Evolutionary conservation across 805 yeast genomes (phyloP).

Genomic region (Hanseniaspora lindneri): DNA sequence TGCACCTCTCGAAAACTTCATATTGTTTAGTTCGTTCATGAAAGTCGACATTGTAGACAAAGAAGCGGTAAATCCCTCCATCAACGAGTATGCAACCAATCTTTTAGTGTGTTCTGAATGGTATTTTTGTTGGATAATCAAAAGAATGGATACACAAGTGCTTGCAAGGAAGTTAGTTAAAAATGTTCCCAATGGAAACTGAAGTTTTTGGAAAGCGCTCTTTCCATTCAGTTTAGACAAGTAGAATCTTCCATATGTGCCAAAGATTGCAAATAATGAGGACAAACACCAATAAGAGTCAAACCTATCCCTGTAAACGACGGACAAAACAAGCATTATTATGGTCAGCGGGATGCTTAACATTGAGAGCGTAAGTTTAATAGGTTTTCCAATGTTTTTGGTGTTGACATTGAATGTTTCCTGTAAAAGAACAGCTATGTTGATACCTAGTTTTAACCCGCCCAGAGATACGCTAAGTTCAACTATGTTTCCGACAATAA

Average conservation of each 20-base stretch:
- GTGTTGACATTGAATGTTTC: background rate
- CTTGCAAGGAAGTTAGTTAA: conserved; percentile 12
- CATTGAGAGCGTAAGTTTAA: background rate
- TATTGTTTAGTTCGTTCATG: conserved; percentile 46
- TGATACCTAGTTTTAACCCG: conserved; percentile 50
- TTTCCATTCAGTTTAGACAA: conserved; percentile 41
- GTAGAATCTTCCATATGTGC: conserved; percentile 47
- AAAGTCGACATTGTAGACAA: conserved; percentile 70
- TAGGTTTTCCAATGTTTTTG: background rate
- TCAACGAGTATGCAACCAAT: conserved; percentile 32
- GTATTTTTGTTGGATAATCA: background rate
- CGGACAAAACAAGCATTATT: conserved; percentile 24
- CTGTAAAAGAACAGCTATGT: background rate
- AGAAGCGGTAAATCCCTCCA: conserved; percentile 59
- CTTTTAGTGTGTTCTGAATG: background rate
- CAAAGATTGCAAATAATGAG: conserved; percentile 59
- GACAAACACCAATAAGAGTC: conserved; percentile 66
- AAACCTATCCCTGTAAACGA: conserved; percentile 24
- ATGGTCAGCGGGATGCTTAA: conserved; percentile 22
- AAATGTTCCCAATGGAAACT: conserved; percentile 3
- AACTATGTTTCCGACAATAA: conserved; percentile 47
- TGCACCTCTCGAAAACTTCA: conserved; percentile 32
- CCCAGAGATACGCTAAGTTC: conserved; percentile 52
- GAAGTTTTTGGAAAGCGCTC: background rate
- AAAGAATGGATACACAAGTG: background rate